phyloP scores from a whole-genome alignment of 2,329 filamentous ascomycete genomes.

The Xylariaceae sp. region DNA sequence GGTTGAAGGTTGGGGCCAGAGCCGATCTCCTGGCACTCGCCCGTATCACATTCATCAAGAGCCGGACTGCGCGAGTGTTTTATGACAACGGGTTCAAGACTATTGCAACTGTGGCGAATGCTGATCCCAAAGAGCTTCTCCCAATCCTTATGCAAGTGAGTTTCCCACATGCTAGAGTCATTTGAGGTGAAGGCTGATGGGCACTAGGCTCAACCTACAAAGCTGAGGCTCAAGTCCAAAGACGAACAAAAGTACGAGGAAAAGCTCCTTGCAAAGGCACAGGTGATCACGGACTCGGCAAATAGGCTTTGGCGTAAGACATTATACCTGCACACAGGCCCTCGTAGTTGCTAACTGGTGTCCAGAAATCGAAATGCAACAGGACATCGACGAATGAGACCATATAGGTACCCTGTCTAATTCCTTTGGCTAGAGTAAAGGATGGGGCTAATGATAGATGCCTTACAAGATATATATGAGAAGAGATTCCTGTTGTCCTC shows the following conservation, averaged over 20 bases:
- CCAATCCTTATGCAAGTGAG: conserved; percentile 67
- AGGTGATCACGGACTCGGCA: conserved; percentile 64
- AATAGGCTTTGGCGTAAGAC: conserved; percentile 64
- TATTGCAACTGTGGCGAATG: conserved; percentile 64
- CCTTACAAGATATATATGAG: no score
- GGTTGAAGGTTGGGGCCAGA: conserved; percentile 67
- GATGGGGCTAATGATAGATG: no score
- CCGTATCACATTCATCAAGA: conserved; percentile 72
- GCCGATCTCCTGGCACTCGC: conserved; percentile 67
- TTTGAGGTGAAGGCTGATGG: conserved; percentile 6
- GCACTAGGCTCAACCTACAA: conserved; percentile 62
- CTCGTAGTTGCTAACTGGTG: conserved; percentile 10
- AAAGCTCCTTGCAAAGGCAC: conserved; percentile 63
- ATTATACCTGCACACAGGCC: conserved; percentile 1
- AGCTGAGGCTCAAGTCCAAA: conserved; percentile 50
- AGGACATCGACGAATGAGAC: conserved; percentile 38
- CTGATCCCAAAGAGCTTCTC: conserved; percentile 62
- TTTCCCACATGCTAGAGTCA: background rate
- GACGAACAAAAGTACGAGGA: conserved; percentile 58
- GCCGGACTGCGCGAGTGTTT: conserved; percentile 67
- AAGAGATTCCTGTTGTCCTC: no score
- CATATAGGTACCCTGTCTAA: no score
- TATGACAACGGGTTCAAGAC: conserved; percentile 74
- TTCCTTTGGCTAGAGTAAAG: no score
- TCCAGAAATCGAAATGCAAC: conserved; percentile 47